phyloP scores from a whole-genome alignment of 1,139 yeast species.

The Debaryomyces udenii region DNA sequence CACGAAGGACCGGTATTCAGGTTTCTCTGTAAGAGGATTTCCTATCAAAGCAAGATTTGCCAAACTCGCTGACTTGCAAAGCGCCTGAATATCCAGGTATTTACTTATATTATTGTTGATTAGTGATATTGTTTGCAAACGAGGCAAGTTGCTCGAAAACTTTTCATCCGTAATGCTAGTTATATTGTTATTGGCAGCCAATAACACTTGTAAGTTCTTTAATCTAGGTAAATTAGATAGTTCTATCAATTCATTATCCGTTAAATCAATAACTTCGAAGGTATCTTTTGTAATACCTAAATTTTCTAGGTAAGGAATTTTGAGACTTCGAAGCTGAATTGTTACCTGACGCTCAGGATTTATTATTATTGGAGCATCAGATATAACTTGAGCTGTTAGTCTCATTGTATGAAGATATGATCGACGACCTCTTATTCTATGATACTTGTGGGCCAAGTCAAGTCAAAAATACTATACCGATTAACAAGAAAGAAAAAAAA shows the following conservation, averaged over 20 bases:
- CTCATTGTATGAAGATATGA: conserved; percentile 29
- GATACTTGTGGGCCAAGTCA: background rate
- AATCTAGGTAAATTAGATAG: conserved; percentile 56
- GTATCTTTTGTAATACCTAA: conserved; percentile 34
- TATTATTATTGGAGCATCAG: conserved; percentile 34
- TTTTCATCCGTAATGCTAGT: conserved; percentile 29
- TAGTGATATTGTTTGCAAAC: conserved; percentile 53
- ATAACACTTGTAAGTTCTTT: conserved; percentile 47
- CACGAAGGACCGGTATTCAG: conserved; percentile 60
- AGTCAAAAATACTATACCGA: too few relatives aligned
- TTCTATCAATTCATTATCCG: conserved; percentile 63
- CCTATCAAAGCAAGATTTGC: conserved; percentile 55
- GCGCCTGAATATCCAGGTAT: conserved; percentile 41
- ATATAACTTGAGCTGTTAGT: conserved; percentile 37
- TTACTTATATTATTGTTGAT: conserved; percentile 52
- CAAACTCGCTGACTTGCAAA: conserved; percentile 40
- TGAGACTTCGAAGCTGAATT: conserved; percentile 37
- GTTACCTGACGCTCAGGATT: conserved; percentile 43
- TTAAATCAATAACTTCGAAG: conserved; percentile 62
- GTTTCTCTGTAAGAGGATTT: conserved; percentile 60
- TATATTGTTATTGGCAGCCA: conserved; percentile 64
- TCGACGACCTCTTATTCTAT: background rate
- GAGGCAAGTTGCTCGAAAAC: conserved; percentile 36
- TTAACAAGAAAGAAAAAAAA: too few relatives aligned
- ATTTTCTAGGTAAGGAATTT: conserved; percentile 40